Percentiles rank a stretch among this genome's conserved stretches.
Evolutionary conservation across 2,329 filamentous ascomycete genomes (phyloP).

Genomic region (Trichoderma cornu-damae): DNA sequence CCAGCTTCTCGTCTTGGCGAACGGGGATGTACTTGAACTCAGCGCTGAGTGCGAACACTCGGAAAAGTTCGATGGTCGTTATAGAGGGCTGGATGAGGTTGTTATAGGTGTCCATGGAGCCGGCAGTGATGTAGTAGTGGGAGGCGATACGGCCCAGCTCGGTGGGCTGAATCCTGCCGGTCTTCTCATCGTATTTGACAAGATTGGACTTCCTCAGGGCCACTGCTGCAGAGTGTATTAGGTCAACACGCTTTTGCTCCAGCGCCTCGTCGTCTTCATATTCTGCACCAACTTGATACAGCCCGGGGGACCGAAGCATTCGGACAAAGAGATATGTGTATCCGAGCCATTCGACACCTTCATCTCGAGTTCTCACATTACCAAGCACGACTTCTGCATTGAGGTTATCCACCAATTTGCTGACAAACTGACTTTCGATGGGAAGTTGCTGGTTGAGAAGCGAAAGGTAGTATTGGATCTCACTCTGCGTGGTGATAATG

Average conservation of each 20-base stretch:
- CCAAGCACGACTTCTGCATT: conserved; percentile 95
- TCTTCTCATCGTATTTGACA: conserved; percentile 92
- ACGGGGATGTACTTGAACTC: conserved; percentile 99
- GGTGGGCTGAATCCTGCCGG: conserved; percentile 80
- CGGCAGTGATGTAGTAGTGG: conserved; percentile 96
- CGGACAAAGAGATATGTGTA: conserved; percentile 98
- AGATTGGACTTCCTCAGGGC: conserved; percentile 83
- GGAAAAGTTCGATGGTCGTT: conserved; percentile 91
- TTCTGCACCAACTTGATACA: conserved; percentile 94
- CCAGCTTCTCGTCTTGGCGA: conserved; percentile 93
- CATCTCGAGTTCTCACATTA: conserved; percentile 84
- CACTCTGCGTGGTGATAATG: conserved; percentile 91
- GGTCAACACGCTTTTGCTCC: conserved; percentile 95
- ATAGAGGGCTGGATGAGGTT: conserved; percentile 90
- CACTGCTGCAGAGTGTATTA: conserved; percentile 87
- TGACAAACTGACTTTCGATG: conserved; percentile 93
- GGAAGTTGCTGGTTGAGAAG: conserved; percentile 95
- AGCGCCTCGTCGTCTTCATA: conserved; percentile 88
- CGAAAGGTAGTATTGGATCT: conserved; percentile 96
- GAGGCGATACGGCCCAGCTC: conserved; percentile 94
- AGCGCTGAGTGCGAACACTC: conserved; percentile 89
- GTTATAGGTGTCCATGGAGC: conserved; percentile 96
- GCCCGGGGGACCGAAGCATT: conserved; percentile 89
- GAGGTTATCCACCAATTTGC: conserved; percentile 87
- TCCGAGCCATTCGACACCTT: conserved; percentile 97